A percentile compares a stretch with the other conserved stretches of the same genome.
phyloP scores from a whole-genome alignment of 2,329 filamentous ascomycete species.

The Claviceps maximensis region DNA sequence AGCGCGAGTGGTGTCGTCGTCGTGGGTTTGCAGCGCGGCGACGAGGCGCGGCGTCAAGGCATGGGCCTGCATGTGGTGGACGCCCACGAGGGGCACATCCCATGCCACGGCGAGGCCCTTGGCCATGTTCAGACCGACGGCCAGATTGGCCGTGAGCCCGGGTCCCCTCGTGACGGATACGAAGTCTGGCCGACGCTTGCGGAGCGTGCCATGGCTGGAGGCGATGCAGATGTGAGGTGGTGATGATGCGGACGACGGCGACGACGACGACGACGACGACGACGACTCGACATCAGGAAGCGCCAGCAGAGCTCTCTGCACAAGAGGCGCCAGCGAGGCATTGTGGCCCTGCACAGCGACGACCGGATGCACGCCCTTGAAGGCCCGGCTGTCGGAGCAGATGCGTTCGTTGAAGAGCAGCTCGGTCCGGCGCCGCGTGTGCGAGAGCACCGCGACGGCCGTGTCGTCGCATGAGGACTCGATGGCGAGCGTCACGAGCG shows the following conservation, averaged over 20 bases:
- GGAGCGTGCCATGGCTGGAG: neutral
- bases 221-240: neutral
- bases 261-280: neutral
- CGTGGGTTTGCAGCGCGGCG: slow-evolving; percentile 34
- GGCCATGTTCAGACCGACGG: slow-evolving; percentile 66
- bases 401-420: slow-evolving; percentile 71
- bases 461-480: slow-evolving; percentile 90
- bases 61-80: slow-evolving; percentile 97
- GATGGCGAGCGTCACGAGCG: slow-evolving; percentile 53
- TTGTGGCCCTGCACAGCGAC: slow-evolving; percentile 66
- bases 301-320: slow-evolving; percentile 46
- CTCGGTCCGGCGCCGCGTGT: slow-evolving; percentile 30
- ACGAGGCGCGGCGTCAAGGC: slow-evolving; percentile 75
- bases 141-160: slow-evolving; percentile 70
- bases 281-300: slow-evolving; percentile 25
- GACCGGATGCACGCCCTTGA: slow-evolving; percentile 68
- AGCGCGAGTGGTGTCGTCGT: neutral
- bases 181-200: slow-evolving; percentile 53
- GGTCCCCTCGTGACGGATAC: slow-evolving; percentile 84
- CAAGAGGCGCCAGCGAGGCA: slow-evolving; percentile 51
- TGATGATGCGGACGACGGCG: neutral
- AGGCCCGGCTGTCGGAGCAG: slow-evolving; percentile 64
- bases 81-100: slow-evolving; percentile 68
- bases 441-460: slow-evolving; percentile 69
- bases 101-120: slow-evolving; percentile 80